Percentiles rank a stretch among this genome's conserved stretches.
Evolutionary conservation across 768 basidiomycete genomes (phyloP).

Genomic region (Erythrobasidium yunnanense): DNA sequence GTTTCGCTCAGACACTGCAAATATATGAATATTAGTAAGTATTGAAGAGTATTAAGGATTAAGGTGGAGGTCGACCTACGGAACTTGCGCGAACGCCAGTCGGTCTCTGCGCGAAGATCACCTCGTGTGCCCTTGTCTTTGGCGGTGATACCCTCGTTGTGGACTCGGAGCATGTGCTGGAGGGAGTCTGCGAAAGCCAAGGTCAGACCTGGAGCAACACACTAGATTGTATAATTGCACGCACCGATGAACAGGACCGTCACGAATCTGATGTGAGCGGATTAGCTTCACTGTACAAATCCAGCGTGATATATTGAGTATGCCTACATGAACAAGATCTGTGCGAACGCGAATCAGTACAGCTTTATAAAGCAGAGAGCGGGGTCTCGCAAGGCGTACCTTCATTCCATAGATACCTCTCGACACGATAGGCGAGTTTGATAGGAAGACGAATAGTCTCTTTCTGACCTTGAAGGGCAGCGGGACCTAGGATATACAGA

Average conservation of each 20-base stretch:
- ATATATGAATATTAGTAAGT: not conserved
- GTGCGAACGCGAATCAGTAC: not conserved
- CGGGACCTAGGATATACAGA: constrained; percentile 18
- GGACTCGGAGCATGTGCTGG: constrained; percentile 28
- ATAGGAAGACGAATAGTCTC: constrained; percentile 28
- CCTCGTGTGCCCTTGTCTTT: constrained; percentile 25
- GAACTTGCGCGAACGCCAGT: constrained; percentile 80
- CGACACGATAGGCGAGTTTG: constrained; percentile 18
- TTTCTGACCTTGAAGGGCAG: constrained; percentile 24
- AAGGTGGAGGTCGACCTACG: constrained; percentile 6
- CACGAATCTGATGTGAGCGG: constrained; percentile 11
- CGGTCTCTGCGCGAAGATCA: constrained; percentile 71
- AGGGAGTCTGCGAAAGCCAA: constrained; percentile 10
- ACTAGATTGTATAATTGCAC: not conserved
- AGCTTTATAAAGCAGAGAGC: not conserved
- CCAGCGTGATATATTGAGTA: not conserved
- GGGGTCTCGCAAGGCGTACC: not conserved
- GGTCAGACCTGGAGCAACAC: not conserved
- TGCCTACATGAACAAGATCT: constrained; percentile 29
- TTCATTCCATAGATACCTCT: constrained; percentile 18
- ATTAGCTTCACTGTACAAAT: not conserved
- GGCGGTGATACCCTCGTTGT: constrained; percentile 25
- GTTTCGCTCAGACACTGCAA: constrained; percentile 58
- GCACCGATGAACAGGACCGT: constrained; percentile 26
- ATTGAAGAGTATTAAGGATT: constrained; percentile 8